A percentile compares a stretch with the other conserved stretches of the same genome.
Conservation (phyloP, 169 alveolate species). For the Cryptosporidium canis region DNA sequence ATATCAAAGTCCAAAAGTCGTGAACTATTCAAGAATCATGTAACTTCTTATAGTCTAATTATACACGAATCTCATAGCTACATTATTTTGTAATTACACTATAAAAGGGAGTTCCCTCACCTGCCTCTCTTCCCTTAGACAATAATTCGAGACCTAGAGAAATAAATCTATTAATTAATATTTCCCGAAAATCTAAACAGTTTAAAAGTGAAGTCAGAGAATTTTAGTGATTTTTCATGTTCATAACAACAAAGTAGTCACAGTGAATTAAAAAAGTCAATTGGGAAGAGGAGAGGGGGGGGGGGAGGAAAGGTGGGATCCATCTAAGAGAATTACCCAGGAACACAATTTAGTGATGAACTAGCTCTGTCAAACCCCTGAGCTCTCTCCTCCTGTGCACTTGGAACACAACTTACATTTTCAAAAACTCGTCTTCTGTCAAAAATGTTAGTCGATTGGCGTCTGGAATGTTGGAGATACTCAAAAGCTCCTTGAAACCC, state of each 20-base stretch:
- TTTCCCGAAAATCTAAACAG: neutral
- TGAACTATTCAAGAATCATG: too few species aligned
- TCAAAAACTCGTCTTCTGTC: slow-evolving; percentile 42
- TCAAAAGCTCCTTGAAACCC: slow-evolving; percentile 36
- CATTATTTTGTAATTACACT: neutral
- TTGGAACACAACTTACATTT: slow-evolving; percentile 12
- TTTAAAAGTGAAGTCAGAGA: neutral
- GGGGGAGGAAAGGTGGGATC: too few species aligned
- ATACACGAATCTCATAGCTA: neutral
- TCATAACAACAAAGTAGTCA: neutral
- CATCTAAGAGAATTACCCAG: too few species aligned
- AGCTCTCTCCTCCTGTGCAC: neutral
- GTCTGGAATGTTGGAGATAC: slow-evolving; percentile 46
- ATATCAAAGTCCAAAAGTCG: too few species aligned
- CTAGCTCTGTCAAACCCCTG: neutral
- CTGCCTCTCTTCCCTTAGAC: neutral
- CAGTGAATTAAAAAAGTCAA: too few species aligned
- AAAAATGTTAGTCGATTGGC: slow-evolving; percentile 45
- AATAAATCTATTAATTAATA: neutral
- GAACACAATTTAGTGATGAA: too few species aligned
- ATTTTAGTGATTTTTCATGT: neutral
- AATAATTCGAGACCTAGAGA: neutral
- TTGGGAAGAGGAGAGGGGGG: neutral
- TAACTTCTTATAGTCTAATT: too few species aligned
- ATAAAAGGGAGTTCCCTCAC: neutral